Conservation (phyloP, 2,329 filamentous ascomycete genomes). For the Aspergillus vadensis region DNA sequence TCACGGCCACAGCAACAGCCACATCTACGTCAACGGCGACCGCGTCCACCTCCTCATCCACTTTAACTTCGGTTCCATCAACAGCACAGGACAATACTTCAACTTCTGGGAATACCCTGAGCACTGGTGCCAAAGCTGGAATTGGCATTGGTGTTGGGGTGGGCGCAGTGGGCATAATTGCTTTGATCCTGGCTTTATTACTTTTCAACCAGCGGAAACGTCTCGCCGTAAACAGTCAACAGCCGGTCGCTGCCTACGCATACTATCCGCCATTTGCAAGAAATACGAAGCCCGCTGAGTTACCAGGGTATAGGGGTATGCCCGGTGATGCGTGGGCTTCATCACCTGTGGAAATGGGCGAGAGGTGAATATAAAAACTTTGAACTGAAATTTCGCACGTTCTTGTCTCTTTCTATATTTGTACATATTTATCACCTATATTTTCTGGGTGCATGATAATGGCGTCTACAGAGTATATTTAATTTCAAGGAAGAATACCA, state of each 20-base stretch:
- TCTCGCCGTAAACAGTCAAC: neutral
- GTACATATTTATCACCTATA: neutral
- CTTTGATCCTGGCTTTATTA: conserved; percentile 1
- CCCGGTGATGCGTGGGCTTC: neutral
- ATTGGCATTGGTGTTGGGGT: conserved; percentile 10
- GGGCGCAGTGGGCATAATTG: neutral
- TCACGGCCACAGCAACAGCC: neutral
- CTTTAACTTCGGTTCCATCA: neutral
- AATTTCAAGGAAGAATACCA: neutral
- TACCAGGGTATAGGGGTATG: neutral
- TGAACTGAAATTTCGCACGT: too few species aligned
- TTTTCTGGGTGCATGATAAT: too few species aligned
- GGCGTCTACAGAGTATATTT: too few species aligned
- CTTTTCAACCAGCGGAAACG: neutral
- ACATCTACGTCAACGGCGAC: neutral
- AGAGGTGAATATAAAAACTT: neutral
- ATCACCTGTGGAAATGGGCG: neutral
- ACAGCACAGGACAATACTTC: neutral
- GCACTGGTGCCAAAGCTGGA: conserved; percentile 1
- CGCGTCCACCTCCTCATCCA: neutral
- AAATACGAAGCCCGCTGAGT: neutral
- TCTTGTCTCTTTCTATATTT: too few species aligned
- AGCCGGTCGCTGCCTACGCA: neutral
- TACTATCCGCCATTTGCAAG: neutral
- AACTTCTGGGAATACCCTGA: neutral